Evolutionary conservation across 441 rosid species (phyloP).

Genomic region (Pelargonium citronellum): DNA sequence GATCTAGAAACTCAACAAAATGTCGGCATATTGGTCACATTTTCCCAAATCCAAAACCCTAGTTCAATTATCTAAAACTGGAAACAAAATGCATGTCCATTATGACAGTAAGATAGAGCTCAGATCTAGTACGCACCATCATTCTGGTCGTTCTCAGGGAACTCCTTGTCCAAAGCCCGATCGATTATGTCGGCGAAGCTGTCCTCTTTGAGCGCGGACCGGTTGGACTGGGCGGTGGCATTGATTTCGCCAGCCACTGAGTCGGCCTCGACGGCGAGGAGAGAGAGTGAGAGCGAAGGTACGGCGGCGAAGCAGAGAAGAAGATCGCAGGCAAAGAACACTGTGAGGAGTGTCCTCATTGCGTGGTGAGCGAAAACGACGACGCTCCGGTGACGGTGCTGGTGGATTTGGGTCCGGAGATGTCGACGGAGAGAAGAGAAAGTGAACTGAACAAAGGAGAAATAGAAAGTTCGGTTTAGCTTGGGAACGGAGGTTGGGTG

Average conservation of each 20-base stretch:
- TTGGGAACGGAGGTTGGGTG: not conserved
- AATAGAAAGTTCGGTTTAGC: not conserved
- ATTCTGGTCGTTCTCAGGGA: slow-evolving; percentile 72
- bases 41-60: slow-evolving; percentile 24
- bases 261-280: slow-evolving; percentile 30
- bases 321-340: slow-evolving; percentile 35
- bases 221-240: slow-evolving; percentile 45
- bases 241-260: slow-evolving; percentile 42
- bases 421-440: slow-evolving; percentile 20
- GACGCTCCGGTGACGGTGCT: slow-evolving; percentile 20
- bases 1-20: slow-evolving; percentile 16
- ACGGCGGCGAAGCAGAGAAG: slow-evolving; percentile 33
- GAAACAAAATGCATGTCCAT: slow-evolving; percentile 18
- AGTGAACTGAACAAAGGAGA: not conserved
- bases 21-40: not conserved
- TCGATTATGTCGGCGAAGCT: slow-evolving; percentile 85
- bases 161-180: slow-evolving; percentile 92
- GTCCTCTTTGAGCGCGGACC: slow-evolving; percentile 47
- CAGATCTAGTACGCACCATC: slow-evolving; percentile 71
- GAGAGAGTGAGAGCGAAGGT: slow-evolving; percentile 1
- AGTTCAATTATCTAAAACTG: slow-evolving; percentile 15
- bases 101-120: slow-evolving; percentile 13
- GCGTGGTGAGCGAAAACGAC: slow-evolving; percentile 12
- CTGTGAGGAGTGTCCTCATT: slow-evolving; percentile 34
- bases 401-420: slow-evolving; percentile 1